phyloP scores from a whole-genome alignment of 768 basidiomycete genomes.

The Brasilioporus rufonigricans region DNA sequence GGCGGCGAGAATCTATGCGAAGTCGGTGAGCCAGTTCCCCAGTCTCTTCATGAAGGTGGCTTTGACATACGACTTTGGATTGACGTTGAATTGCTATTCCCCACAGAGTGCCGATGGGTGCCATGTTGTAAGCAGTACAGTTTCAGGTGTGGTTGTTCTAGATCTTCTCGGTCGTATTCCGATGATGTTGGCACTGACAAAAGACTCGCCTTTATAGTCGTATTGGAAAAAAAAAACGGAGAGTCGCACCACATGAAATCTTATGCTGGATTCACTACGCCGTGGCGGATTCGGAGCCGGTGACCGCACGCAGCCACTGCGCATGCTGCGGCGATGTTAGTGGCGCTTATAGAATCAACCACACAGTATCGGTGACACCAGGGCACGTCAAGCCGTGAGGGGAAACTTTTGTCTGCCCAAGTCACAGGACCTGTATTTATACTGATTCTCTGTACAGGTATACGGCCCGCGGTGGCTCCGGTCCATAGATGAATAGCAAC shows the following conservation, averaged over 20 bases:
- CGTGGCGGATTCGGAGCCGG: background rate
- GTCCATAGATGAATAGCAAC: too few species aligned
- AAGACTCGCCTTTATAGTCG: constrained; percentile 11
- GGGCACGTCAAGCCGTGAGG: too few species aligned
- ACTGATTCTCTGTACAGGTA: too few species aligned
- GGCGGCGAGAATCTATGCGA: constrained; percentile 23
- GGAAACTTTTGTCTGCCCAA: too few species aligned
- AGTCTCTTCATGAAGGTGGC: background rate
- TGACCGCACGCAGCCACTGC: background rate
- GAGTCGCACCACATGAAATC: background rate
- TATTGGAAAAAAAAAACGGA: background rate
- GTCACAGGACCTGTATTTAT: too few species aligned
- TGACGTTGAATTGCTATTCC: constrained; percentile 25
- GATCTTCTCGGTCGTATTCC: background rate
- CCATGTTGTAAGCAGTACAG: constrained; percentile 12
- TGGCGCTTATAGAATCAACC: background rate
- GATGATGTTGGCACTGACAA: background rate
- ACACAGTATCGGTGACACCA: background rate
- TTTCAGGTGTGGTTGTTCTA: background rate
- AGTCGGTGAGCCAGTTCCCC: background rate
- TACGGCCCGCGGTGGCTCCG: too few species aligned
- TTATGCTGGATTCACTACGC: background rate
- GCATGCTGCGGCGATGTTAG: background rate
- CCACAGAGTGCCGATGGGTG: constrained; percentile 28
- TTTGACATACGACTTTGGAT: constrained; percentile 25